Base-by-base conservation (phyloP, 2,329 filamentous ascomycete species). In the Colletotrichum musicola region DNA sequence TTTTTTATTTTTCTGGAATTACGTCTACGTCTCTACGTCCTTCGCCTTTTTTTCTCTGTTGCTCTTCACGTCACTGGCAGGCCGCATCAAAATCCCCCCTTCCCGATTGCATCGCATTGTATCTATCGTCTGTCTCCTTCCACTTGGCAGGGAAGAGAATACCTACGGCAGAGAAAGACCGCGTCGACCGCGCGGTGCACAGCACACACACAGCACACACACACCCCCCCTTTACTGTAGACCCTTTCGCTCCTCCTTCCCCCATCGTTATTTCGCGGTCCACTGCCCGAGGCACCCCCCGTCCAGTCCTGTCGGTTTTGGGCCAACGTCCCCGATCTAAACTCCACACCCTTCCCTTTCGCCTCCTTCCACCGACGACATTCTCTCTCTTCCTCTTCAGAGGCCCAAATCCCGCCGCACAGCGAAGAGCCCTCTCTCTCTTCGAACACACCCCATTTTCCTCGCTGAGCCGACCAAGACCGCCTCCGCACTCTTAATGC, bases 251-350 rank as follows among this genome's bases (percentile, higher is more conserved):
- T 35, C 30, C 30, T 51, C 47, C 46, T n/a, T 61, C 55, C 47
- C 62, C 55, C 55, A 66, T 65, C 66, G 62, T 68, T 68, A 68
- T 68, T 68, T 68, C 62, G 44, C 56, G 66, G 66, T 68, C 66
- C 66, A 68, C 66, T 27, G 62, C 66, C 66, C 62, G 62, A 68
- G 66, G 49, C 25, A 55, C 35, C 66, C 64, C 30, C 65, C 61
- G 64, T 57, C 56, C 62, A 65, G 40, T 65, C 66, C 66, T 65
- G 66, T 68, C 55, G 55, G 42, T 65, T 68, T 65, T 68, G 66
- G 62, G 66, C 38, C 66, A 65, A 68, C 44, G 66, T 65, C 62
- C 65, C 66, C 66, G 62, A 68, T 65, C 66, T 66, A 40, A 65
- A 68, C 66, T 68, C 66, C 66, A 68, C 62, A 68, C 66, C 66